phyloP scores from a whole-genome alignment of 2,329 filamentous ascomycete genomes.

The Paracoccidioides lutzii region DNA sequence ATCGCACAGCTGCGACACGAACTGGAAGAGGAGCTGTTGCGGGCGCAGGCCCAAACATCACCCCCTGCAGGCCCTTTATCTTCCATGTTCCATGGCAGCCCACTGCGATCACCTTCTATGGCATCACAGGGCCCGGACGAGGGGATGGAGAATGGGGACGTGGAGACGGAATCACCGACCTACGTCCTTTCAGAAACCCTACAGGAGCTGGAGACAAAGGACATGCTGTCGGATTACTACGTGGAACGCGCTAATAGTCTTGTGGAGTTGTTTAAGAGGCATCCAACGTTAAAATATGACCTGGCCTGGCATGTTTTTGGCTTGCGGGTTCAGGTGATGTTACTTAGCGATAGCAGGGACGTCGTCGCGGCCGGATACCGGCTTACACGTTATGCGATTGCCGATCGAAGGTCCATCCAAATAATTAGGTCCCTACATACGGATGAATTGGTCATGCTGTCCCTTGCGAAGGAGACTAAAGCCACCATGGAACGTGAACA shows the following conservation, averaged over 20 bases:
- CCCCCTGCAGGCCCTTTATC: constrained; percentile 37
- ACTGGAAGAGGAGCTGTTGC: constrained; percentile 47
- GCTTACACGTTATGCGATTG: constrained; percentile 86
- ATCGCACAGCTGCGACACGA: constrained; percentile 47
- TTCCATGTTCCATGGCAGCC: constrained; percentile 44
- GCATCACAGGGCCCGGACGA: constrained; percentile 28
- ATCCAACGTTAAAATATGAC: constrained; percentile 91
- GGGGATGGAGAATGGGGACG: constrained; percentile 45
- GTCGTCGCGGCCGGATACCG: constrained; percentile 91
- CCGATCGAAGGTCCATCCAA: constrained; percentile 75
- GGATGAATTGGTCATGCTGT: constrained; percentile 82
- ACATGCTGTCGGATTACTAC: constrained; percentile 87
- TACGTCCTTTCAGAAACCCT: constrained; percentile 82
- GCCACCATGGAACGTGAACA: constrained; percentile 96
- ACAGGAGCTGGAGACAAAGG: constrained; percentile 75
- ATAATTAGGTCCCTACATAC: constrained; percentile 81
- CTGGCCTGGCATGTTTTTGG: constrained; percentile 94
- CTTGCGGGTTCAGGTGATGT: constrained; percentile 84
- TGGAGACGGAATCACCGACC: constrained; percentile 70
- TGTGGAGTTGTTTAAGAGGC: constrained; percentile 89
- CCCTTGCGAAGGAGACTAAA: constrained; percentile 88
- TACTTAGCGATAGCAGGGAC: constrained; percentile 88
- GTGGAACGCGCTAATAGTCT: constrained; percentile 82
- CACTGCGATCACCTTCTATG: constrained; percentile 39
- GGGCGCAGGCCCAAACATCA: constrained; percentile 40